Base-by-base conservation (phyloP, 1,139 yeast species). In the Pichia sp. region DNA sequence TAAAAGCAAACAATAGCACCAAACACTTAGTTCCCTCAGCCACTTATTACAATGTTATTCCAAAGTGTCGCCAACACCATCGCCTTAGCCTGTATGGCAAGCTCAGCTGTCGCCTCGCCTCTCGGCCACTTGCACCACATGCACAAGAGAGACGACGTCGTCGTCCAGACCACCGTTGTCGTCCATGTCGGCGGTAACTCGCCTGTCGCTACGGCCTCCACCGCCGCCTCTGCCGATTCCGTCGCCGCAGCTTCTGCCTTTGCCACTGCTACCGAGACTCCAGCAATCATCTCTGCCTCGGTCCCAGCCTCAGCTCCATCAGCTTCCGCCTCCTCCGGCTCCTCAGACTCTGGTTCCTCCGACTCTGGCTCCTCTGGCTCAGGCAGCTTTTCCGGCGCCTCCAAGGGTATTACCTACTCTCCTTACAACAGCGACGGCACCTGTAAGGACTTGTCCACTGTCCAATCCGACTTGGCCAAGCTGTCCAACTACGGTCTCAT, bases 391-490 rank as follows among this genome's bases (percentile, higher is more conserved):
- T 60, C 68, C 58, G 67, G 74, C 49, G 67, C 75, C 51, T 75
- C 81, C 57, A 75, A 75, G 67, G 95, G 95, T 79, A 76, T 89
- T 65, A 82, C 93, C 63, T 89, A 89, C 80, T 79, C 95, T 55
- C 96, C 96, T 62, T 87, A 87, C 81, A 75, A 84, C 59, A 69
- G 77, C 58, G 72, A 76, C 61, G 95, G 95, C 72, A 76, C 77
- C 40, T 89, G 96, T 79, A 89, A 88, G 78, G 71, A 87, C 42
- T 69, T 79, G 50, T 63, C 71, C 42, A 76, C 78, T 64, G 85
- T 89, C 62, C 74, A 80, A 61, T 65, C 81, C 46, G 96, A 89
- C 64, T 66, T 89, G 53, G 74, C 78, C 49, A 58, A 71, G 59
- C 76, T 89, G 64, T 60, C 80, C 48, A 80, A 72, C 58, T 87